Conservation (phyloP, 1,284 basidiomycete genomes). For the Filobasidium uniguttulatum region DNA sequence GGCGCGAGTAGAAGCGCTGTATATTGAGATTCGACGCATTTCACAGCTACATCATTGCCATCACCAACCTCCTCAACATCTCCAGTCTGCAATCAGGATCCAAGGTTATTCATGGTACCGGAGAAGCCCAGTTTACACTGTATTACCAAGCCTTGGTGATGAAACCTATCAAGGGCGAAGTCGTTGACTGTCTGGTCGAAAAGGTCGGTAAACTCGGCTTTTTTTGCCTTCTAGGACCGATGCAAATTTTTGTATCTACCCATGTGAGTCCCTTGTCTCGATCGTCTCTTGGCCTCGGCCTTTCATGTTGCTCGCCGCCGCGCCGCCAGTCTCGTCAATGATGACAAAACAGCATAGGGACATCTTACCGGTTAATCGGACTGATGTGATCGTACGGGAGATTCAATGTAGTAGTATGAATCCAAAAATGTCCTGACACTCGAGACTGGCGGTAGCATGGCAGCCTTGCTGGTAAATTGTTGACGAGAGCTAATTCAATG, state of each 20-base stretch:
- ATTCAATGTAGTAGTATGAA: slow-evolving; percentile 18
- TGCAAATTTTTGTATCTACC: slow-evolving; percentile 43
- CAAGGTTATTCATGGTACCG: slow-evolving; percentile 79
- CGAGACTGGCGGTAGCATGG: too few relatives aligned
- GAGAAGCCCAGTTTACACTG: slow-evolving; percentile 85
- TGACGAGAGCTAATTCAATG: neutral
- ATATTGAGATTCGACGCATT: too few relatives aligned
- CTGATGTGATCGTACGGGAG: slow-evolving; percentile 16
- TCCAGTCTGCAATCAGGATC: slow-evolving; percentile 44
- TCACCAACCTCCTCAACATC: slow-evolving; percentile 80
- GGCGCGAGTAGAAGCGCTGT: too few relatives aligned
- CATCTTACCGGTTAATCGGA: slow-evolving; percentile 12
- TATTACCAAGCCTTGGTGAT: slow-evolving; percentile 86
- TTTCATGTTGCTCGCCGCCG: neutral
- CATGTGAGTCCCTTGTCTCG: slow-evolving; percentile 16
- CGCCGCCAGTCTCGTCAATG: slow-evolving; percentile 2
- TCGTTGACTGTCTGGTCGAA: slow-evolving; percentile 89
- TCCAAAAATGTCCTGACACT: slow-evolving; percentile 14
- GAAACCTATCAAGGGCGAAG: slow-evolving; percentile 97
- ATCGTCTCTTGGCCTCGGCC: slow-evolving; percentile 1
- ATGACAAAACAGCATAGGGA: slow-evolving; percentile 18
- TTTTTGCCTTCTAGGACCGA: slow-evolving; percentile 88
- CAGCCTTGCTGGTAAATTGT: slow-evolving; percentile 8
- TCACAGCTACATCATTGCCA: slow-evolving; percentile 79
- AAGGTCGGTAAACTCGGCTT: slow-evolving; percentile 98